Conservation (phyloP, 352 stramenopile species). For the Phytophthora sp. region DNA sequence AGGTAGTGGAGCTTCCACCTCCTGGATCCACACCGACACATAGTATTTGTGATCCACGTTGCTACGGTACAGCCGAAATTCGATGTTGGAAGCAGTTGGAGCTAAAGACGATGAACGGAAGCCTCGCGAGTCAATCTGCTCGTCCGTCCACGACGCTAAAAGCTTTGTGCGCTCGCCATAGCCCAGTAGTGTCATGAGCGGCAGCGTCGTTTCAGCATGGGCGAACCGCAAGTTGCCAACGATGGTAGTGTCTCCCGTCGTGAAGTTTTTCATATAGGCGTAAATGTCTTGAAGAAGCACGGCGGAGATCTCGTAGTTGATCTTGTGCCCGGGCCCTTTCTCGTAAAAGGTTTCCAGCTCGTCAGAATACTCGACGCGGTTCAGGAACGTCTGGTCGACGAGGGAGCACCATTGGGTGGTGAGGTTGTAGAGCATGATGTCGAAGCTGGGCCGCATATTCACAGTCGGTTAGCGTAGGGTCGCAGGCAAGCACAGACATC, state of each 20-base stretch:
- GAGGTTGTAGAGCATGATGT: constrained; percentile 62
- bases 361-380: constrained; percentile 62
- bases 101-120: constrained; percentile 68
- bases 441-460: constrained; percentile 44
- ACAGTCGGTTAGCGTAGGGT: not conserved
- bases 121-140: constrained; percentile 47
- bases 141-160: constrained; percentile 38
- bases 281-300: constrained; percentile 71
- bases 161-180: constrained; percentile 50
- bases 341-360: constrained; percentile 81
- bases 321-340: constrained; percentile 57
- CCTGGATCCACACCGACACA: constrained; percentile 60
- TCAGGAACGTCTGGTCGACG: constrained; percentile 45
- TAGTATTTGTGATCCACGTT: constrained; percentile 51
- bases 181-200: constrained; percentile 73
- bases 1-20: constrained; percentile 43
- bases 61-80: constrained; percentile 65
- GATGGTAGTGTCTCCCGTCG: constrained; percentile 39
- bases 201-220: constrained; percentile 79
- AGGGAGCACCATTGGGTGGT: constrained; percentile 70
- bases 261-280: constrained; percentile 53
- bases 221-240: constrained; percentile 67
- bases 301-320: constrained; percentile 82
- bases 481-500: too few species aligned
- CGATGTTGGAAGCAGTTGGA: constrained; percentile 75